phyloP scores from a whole-genome alignment of 2,329 filamentous ascomycete genomes.

The Aaosphaeria pasadenensis region DNA sequence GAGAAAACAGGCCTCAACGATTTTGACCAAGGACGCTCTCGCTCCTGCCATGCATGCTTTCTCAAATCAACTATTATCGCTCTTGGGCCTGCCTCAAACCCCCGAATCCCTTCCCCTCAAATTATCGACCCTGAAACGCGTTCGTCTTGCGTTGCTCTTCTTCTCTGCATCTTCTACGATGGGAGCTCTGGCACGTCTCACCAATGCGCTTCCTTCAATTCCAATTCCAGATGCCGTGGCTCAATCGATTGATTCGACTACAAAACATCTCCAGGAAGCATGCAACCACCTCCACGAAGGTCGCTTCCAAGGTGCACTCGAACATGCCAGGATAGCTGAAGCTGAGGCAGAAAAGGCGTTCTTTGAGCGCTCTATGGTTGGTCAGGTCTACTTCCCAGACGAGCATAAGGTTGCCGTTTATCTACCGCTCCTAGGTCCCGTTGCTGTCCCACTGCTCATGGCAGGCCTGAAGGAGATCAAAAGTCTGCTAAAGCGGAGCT shows the following conservation, averaged over 20 bases:
- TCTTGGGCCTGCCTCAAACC: slow-evolving; percentile 79
- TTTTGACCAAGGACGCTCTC: slow-evolving; percentile 64
- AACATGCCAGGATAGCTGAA: slow-evolving; percentile 81
- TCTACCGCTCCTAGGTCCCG: slow-evolving; percentile 81
- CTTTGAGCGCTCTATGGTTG: slow-evolving; percentile 99
- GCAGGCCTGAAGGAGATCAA: slow-evolving; percentile 78
- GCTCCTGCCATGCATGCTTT: slow-evolving; percentile 84
- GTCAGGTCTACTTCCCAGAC: slow-evolving; percentile 96
- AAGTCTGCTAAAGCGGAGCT: slow-evolving; percentile 30
- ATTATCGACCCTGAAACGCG: slow-evolving; percentile 78
- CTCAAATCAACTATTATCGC: slow-evolving; percentile 81
- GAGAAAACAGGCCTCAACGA: slow-evolving; percentile 40
- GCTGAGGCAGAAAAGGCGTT: slow-evolving; percentile 89
- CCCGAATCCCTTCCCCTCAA: slow-evolving; percentile 78
- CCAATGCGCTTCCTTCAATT: slow-evolving; percentile 80
- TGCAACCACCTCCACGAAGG: slow-evolving; percentile 67
- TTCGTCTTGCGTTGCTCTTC: slow-evolving; percentile 79
- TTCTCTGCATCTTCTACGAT: slow-evolving; percentile 89
- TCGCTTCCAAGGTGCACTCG: slow-evolving; percentile 64
- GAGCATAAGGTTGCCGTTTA: slow-evolving; percentile 98
- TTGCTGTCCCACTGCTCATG: slow-evolving; percentile 86
- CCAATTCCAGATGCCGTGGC: slow-evolving; percentile 86
- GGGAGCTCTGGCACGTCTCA: slow-evolving; percentile 86
- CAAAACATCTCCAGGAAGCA: slow-evolving; percentile 72
- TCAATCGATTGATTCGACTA: slow-evolving; percentile 76